Percentiles rank a stretch among this genome's conserved stretches.
phyloP scores from a whole-genome alignment of 2,329 filamentous ascomycete species.

The Penicillium capsulatum region DNA sequence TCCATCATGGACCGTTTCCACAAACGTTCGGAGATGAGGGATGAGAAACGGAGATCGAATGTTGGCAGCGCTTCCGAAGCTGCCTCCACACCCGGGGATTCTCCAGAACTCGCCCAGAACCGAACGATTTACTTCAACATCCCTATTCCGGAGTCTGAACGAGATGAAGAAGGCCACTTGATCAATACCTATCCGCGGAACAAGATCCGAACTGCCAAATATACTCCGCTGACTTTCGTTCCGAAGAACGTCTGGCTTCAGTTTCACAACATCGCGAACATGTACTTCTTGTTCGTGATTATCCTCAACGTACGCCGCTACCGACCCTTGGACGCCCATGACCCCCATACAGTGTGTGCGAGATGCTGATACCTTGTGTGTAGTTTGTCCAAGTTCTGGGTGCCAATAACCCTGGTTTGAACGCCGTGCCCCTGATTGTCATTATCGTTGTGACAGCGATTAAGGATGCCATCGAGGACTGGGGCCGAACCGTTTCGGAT shows the following conservation, averaged over 20 bases:
- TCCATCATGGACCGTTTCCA: conserved; percentile 76
- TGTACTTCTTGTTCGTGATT: conserved; percentile 96
- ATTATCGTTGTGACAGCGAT: conserved; percentile 84
- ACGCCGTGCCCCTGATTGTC: conserved; percentile 85
- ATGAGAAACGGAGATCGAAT: conserved; percentile 63
- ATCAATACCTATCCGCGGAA: conserved; percentile 71
- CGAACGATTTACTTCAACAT: conserved; percentile 69
- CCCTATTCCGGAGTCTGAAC: conserved; percentile 67
- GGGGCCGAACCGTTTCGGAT: conserved; percentile 82
- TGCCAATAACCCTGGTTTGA: conserved; percentile 81
- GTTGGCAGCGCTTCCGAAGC: conserved; percentile 35
- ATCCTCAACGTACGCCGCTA: conserved; percentile 75
- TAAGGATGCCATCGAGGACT: conserved; percentile 96
- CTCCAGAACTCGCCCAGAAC: conserved; percentile 46
- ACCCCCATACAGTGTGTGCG: neutral
- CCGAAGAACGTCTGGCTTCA: conserved; percentile 97
- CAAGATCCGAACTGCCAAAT: conserved; percentile 97
- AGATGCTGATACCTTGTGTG: conserved; percentile 20
- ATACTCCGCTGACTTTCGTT: conserved; percentile 89
- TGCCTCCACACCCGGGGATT: conserved; percentile 20
- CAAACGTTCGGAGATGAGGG: conserved; percentile 56
- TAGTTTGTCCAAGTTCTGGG: conserved; percentile 97
- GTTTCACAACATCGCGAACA: conserved; percentile 97
- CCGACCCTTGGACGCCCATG: neutral
- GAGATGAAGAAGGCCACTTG: conserved; percentile 77